These are phyloP conservation scores for Sporisorium exsertum DNA, from an alignment of 1,284 basidiomycete species.

Conservation along the genomic window DNA sequence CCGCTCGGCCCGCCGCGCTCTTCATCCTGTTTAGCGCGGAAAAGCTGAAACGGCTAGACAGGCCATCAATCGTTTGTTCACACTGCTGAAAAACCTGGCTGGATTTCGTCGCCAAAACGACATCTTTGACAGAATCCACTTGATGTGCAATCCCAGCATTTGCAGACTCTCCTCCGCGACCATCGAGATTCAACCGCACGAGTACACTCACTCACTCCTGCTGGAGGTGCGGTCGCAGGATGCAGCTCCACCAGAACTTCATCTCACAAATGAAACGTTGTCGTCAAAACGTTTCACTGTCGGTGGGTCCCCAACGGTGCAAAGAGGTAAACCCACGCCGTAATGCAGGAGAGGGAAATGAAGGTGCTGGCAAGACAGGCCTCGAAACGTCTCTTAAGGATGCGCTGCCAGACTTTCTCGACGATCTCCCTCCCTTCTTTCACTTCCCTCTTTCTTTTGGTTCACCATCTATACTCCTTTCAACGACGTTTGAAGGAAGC, in stretches of 20 bases:
- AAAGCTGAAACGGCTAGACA: no score
- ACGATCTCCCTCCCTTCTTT: not conserved
- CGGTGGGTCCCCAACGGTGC: not conserved
- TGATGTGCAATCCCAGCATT: not conserved
- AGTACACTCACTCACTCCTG: not conserved
- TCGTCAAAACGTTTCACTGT: not conserved
- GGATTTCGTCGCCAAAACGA: not conserved
- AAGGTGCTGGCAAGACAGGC: not conserved
- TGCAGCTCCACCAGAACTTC: not conserved
- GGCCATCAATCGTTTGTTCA: no score
- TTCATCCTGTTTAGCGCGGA: no score
- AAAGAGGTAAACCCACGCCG: not conserved
- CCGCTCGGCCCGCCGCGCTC: no score
- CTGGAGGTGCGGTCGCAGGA: not conserved
- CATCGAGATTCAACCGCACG: not conserved
- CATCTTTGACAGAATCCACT: not conserved
- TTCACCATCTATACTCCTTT: not conserved
- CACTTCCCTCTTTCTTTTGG: not conserved
- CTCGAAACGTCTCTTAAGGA: not conserved
- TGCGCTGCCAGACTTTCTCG: not conserved
- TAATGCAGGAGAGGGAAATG: not conserved
- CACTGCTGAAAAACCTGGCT: no score
- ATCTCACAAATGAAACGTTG: constrained; percentile 6
- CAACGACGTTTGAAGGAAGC: not conserved
- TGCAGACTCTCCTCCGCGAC: not conserved